Conservation (phyloP, 2,329 filamentous ascomycete genomes). For the Aureobasidium sp. region DNA sequence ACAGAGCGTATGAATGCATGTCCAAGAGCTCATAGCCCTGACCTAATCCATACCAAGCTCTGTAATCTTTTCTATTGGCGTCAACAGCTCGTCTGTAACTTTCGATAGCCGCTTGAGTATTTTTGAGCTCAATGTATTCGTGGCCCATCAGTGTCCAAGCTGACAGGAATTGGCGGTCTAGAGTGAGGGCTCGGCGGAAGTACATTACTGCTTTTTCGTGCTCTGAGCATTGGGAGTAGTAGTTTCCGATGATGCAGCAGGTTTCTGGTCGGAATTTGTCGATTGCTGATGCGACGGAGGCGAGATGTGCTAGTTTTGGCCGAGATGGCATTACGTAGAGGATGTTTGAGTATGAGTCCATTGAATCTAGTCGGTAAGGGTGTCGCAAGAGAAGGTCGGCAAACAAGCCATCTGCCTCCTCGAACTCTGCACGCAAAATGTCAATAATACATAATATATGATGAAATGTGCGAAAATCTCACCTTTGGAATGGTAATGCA, state of each 20-base stretch:
- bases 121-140: conserved; percentile 97
- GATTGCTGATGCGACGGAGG: conserved; percentile 79
- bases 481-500: conserved; percentile 78
- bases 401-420: conserved; percentile 54
- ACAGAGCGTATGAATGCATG: conserved; percentile 94
- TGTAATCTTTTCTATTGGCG: conserved; percentile 90
- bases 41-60: conserved; percentile 94
- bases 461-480: conserved; percentile 19
- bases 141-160: conserved; percentile 99
- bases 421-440: conserved; percentile 41
- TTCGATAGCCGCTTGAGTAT: conserved; percentile 95
- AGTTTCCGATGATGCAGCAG: conserved; percentile 94
- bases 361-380: conserved; percentile 68
- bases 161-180: conserved; percentile 84
- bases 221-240: conserved; percentile 87
- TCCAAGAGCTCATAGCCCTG: conserved; percentile 97
- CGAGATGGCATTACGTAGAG: conserved; percentile 85
- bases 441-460: conserved; percentile 11
- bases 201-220: conserved; percentile 99
- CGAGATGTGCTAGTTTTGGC: conserved; percentile 85
- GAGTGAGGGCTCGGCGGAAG: conserved; percentile 82
- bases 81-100: conserved; percentile 93
- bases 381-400: conserved; percentile 61
- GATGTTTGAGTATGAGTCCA: conserved; percentile 97
- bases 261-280: conserved; percentile 97